These are phyloP conservation scores for Lachnellula cervina DNA, from an alignment of 2,329 filamentous ascomycete species.

Conservation along the genomic window DNA sequence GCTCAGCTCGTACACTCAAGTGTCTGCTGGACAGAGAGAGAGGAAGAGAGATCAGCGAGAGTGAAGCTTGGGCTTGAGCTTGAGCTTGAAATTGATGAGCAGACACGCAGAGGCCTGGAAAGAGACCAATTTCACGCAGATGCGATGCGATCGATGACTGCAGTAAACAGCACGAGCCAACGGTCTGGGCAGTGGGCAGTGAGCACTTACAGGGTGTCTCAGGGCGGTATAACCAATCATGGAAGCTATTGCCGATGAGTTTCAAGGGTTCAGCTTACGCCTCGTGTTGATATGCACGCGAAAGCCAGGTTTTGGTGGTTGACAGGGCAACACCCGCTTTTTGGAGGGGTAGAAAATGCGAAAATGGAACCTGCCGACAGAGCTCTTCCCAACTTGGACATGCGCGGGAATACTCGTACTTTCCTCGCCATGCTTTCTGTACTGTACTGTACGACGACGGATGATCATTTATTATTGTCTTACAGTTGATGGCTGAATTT, in stretches of 20 bases:
- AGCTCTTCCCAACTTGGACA: too few relatives aligned
- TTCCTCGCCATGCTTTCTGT: too few relatives aligned
- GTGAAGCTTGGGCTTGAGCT: neutral
- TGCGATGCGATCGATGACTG: neutral
- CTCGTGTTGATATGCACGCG: constrained; percentile 1
- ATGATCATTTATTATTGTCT: too few relatives aligned
- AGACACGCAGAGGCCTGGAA: constrained; percentile 8
- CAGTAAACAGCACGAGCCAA: constrained; percentile 13
- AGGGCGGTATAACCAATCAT: constrained; percentile 7
- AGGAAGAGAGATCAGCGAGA: neutral
- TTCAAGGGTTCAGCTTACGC: constrained; percentile 1
- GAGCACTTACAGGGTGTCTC: neutral
- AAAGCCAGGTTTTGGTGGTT: neutral
- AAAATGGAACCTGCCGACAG: too few relatives aligned
- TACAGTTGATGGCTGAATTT: too few relatives aligned
- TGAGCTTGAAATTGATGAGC: constrained; percentile 3
- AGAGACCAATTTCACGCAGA: constrained; percentile 10
- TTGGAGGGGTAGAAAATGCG: neutral
- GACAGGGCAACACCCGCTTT: constrained; percentile 1
- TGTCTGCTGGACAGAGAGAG: neutral
- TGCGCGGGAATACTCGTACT: too few relatives aligned
- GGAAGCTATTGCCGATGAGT: neutral
- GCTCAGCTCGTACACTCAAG: constrained; percentile 14
- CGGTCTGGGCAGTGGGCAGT: too few relatives aligned
- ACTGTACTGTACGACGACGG: too few relatives aligned